Base-by-base conservation (phyloP, 1,284 basidiomycete species). In the Ganoderma leucocontextum region DNA sequence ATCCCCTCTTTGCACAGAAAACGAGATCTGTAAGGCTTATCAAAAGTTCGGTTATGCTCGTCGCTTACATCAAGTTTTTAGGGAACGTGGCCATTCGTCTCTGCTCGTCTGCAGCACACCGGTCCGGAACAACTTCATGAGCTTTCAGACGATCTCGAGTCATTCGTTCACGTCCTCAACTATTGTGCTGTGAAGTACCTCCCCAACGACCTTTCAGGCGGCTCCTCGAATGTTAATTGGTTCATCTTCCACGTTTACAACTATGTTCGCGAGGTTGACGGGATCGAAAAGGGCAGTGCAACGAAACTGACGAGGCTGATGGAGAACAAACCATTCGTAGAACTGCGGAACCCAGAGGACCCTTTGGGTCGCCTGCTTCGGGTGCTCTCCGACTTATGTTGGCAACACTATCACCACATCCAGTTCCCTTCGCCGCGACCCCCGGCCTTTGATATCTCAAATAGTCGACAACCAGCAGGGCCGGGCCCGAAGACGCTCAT, bases 21-120 rank as follows among this genome's bases (percentile, higher is more conserved):
- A 2, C 33, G 4, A 55, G 65, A n/a, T 62, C 44, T 4, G 60
- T 62, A 47, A 9, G 65, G 22, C 44, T 19, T 44, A 12, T 4
- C 47, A 29, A 4, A 0, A 12, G 22, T 4, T n/a, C 7, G 8
- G 13, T 15, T 7, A 15, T n/a, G 0, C 9, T 60, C 36, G 29
- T 61, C 12, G 19, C 2, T 35, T 2, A 36, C 13, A 2, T 36
- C 15, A 19, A 1, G 19, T 35, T 8, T n/a, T 1, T 39, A 70
- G 69, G 65, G 65, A 3, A 67, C 69, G 2, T 70, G 69, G 69
- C 65, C 57, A 22, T 67, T 60, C 63, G 41, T 66, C 22, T 70
- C 69, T 12, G 69, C 63, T n/a, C 35, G 29, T 0, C 60, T 64
- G 5, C 57, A 60, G 8, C 25, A 29, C 0, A 12, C 47, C 3